Percentiles rank a stretch among this genome's conserved stretches.
Conservation (phyloP, 768 basidiomycete species). For the Suillus subalutaceus region DNA sequence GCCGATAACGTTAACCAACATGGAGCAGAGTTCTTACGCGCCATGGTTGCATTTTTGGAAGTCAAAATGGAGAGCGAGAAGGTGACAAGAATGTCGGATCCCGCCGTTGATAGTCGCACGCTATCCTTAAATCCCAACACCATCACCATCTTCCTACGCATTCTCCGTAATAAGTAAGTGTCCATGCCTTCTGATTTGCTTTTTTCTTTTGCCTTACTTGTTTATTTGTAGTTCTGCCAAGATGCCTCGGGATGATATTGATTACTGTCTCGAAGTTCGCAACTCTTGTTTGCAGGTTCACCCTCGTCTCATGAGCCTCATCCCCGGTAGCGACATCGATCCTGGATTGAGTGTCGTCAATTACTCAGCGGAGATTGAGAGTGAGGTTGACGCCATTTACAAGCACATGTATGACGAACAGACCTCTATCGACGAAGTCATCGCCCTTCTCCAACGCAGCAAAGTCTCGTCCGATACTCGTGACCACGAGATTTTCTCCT, state of each 20-base stretch:
- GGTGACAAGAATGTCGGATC: slow-evolving; percentile 71
- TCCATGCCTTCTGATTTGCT: not conserved
- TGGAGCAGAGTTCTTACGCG: slow-evolving; percentile 83
- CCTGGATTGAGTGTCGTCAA: slow-evolving; percentile 89
- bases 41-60: slow-evolving; percentile 87
- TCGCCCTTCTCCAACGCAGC: slow-evolving; percentile 81
- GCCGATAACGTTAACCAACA: slow-evolving; percentile 83
- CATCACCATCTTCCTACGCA: slow-evolving; percentile 89
- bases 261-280: slow-evolving; percentile 88
- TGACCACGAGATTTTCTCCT: slow-evolving; percentile 98
- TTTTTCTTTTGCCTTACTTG: not conserved
- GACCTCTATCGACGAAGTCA: slow-evolving; percentile 92
- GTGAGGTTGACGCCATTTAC: slow-evolving; percentile 94
- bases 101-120: slow-evolving; percentile 75
- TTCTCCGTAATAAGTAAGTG: slow-evolving; percentile 80
- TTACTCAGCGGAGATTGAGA: slow-evolving; percentile 87
- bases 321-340: slow-evolving; percentile 83
- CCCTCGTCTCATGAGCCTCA: slow-evolving; percentile 93
- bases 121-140: slow-evolving; percentile 88
- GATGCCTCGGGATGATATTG: slow-evolving; percentile 78
- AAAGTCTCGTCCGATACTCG: slow-evolving; percentile 80
- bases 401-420: slow-evolving; percentile 98
- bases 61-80: slow-evolving; percentile 94
- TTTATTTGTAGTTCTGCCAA: slow-evolving; percentile 58
- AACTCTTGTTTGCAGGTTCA: slow-evolving; percentile 93